Conservation (phyloP, 345 rosid species). For the Linum lewisii region DNA sequence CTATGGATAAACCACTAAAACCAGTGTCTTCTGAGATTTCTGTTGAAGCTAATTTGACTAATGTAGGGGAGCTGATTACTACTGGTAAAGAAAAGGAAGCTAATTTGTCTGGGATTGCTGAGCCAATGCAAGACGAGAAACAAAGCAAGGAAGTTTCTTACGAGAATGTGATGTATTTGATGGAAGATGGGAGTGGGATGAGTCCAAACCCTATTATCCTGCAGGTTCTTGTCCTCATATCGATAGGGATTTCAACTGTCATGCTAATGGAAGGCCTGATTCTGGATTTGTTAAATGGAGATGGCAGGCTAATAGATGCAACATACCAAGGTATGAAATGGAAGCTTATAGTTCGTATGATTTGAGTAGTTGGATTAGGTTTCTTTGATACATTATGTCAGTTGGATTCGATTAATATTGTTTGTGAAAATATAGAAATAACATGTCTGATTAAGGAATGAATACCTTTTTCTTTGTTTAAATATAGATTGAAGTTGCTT, state of each 20-base stretch:
- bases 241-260: conserved; percentile 38
- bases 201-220: conserved; percentile 27
- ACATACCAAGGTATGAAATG: conserved; percentile 27
- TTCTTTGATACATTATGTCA: background rate
- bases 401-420: background rate
- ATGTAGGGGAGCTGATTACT: conserved; percentile 1
- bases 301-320: conserved; percentile 38
- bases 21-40: no score
- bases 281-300: conserved; percentile 25
- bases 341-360: background rate
- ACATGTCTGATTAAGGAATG: no score
- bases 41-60: no score
- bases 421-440: background rate
- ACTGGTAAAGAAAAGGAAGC: conserved; percentile 1
- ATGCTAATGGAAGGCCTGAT: conserved; percentile 34
- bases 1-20: background rate
- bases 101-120: background rate
- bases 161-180: conserved; percentile 30
- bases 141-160: background rate
- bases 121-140: background rate
- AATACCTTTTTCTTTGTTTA: no score
- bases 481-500: no score
- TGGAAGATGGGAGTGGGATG: conserved; percentile 39
- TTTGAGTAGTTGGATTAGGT: background rate
- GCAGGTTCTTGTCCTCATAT: conserved; percentile 38